Base-by-base conservation (phyloP, 2,329 filamentous ascomycete genomes). In the Stylonectria norvegica region DNA sequence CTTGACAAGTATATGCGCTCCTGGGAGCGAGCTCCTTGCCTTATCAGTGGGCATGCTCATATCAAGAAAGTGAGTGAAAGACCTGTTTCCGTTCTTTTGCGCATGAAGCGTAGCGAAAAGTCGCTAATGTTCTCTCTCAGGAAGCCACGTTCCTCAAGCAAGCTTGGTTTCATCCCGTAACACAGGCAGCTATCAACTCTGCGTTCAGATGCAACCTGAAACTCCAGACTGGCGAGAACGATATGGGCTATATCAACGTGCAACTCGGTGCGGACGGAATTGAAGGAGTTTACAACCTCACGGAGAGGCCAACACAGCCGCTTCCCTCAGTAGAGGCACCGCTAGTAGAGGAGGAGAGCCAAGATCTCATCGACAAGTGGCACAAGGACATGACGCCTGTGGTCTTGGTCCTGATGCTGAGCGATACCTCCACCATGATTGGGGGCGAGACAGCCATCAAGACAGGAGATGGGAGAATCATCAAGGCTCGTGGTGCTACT, bases 261-360 rank as follows among this genome's bases (percentile, higher is more conserved):
- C 38, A 41, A 20, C 29, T 45, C 12, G 34, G 38, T 15, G 20
- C 29, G 5, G 32, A 41, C 5, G 30, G 38, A 3, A 28, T 35
- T 10, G 18, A 19, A 8, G 30, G 30, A 5, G 34, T 34, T 28
- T 45, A 45, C 31, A 33, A 41, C 11, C 5, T 34, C 18, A 35
- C 38, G 9, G 43, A 45, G 31, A 31, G 28, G 4, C 38, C 38
- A 2, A 30, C 29, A 3, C 25, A 12, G 8, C 38, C 43, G 10
- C 36, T 34, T 5, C 67, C 71, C 12, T 30, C 27, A 6, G 27
- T 14, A 8, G 27, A 30, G 27, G 14, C 9, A 10, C 8, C 15
- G 27, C 27, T 14, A 30, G 14, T 14, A 10, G 9, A 8, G 6
- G 14, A 10, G 27, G 9, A 30, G 9, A 14, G 15, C 27, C 15